Evolutionary conservation across 805 yeast species (phyloP).

Genomic region (Wickerhamiella lipophila): DNA sequence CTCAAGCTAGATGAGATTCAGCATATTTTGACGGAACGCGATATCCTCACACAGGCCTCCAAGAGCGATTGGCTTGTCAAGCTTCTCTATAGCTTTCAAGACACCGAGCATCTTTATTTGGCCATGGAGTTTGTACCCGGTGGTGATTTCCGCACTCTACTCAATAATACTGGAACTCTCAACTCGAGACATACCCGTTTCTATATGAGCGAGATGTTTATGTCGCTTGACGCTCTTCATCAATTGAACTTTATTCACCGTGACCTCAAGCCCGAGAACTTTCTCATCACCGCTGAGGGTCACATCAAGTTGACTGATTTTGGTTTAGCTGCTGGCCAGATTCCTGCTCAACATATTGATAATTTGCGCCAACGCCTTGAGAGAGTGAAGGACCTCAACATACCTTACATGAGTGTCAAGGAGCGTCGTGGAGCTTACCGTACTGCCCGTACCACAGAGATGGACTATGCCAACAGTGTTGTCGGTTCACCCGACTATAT

Average conservation of each 20-base stretch:
- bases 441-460: slow-evolving; percentile 54
- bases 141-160: slow-evolving; percentile 90
- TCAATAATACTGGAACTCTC: slow-evolving; percentile 83
- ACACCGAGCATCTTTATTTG: slow-evolving; percentile 71
- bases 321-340: slow-evolving; percentile 94
- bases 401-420: slow-evolving; percentile 56
- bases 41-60: slow-evolving; percentile 79
- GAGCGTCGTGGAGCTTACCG: slow-evolving; percentile 84
- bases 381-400: slow-evolving; percentile 63
- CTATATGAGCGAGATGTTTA: slow-evolving; percentile 91
- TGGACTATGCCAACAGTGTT: slow-evolving; percentile 83
- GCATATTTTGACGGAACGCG: slow-evolving; percentile 92
- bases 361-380: slow-evolving; percentile 61
- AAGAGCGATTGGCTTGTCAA: slow-evolving; percentile 94
- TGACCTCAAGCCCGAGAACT: slow-evolving; percentile 91
- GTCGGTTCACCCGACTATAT: slow-evolving; percentile 98
- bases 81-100: slow-evolving; percentile 89
- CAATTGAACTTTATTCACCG: slow-evolving; percentile 93
- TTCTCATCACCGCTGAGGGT: slow-evolving; percentile 77
- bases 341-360: slow-evolving; percentile 84
- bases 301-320: slow-evolving; percentile 91
- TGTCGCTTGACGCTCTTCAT: slow-evolving; percentile 85
- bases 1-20: slow-evolving; percentile 88
- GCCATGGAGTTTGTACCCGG: slow-evolving; percentile 99
- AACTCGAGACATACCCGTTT: slow-evolving; percentile 93